phyloP scores from a whole-genome alignment of 2,329 filamentous ascomycete genomes.

The Neofusicoccum kwambonambiense region DNA sequence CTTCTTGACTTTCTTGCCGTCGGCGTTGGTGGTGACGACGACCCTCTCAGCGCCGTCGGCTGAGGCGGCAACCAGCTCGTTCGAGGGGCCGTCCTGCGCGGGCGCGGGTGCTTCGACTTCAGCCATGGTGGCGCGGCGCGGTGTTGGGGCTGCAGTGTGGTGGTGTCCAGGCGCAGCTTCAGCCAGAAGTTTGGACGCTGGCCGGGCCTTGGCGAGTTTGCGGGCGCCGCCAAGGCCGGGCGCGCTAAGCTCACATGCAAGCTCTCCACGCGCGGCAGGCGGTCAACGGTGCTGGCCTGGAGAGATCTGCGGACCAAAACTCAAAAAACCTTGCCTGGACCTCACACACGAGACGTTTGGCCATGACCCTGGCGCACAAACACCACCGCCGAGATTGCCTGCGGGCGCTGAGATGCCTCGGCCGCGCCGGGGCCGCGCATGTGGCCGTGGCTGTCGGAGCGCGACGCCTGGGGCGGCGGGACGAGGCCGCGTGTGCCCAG shows the following conservation, averaged over 20 bases:
- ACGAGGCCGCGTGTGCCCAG: too few relatives aligned
- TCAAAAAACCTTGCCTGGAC: not conserved
- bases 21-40: slow-evolving; percentile 33
- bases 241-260: not conserved
- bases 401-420: not conserved
- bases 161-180: not conserved
- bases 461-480: too few relatives aligned
- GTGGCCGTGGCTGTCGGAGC: too few relatives aligned
- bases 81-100: not conserved
- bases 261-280: not conserved
- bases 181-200: too few relatives aligned
- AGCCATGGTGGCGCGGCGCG: not conserved
- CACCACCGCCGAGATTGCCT: not conserved
- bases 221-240: not conserved
- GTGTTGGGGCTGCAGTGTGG: not conserved
- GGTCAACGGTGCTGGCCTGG: not conserved
- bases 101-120: not conserved
- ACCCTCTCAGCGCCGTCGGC: slow-evolving; percentile 19
- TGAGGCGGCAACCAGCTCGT: not conserved
- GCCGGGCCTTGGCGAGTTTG: slow-evolving; percentile 4
- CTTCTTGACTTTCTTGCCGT: slow-evolving; percentile 74
- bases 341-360: not conserved
- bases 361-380: not conserved
- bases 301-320: not conserved
- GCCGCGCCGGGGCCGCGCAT: not conserved